phyloP scores from a whole-genome alignment of 2,329 filamentous ascomycete species.

The Colletotrichum euphorbiae region DNA sequence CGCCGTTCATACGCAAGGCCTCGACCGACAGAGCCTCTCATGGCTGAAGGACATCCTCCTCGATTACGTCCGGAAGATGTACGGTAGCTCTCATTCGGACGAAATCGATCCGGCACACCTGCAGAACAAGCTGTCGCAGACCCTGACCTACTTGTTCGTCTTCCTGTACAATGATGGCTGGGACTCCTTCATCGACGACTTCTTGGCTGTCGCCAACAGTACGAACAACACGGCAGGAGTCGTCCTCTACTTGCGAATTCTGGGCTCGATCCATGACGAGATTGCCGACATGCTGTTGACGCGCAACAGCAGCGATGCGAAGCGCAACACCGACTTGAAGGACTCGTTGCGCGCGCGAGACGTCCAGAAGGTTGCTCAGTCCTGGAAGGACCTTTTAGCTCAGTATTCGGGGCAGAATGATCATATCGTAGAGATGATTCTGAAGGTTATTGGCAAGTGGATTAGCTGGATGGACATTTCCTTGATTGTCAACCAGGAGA shows the following conservation, averaged over 20 bases:
- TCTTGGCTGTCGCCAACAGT: constrained; percentile 78
- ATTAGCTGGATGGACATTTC: constrained; percentile 99
- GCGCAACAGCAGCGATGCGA: constrained; percentile 81
- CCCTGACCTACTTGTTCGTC: constrained; percentile 92
- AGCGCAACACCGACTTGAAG: constrained; percentile 89
- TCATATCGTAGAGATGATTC: constrained; percentile 83
- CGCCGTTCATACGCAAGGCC: constrained; percentile 82
- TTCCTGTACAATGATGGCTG: constrained; percentile 87
- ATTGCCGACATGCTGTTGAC: constrained; percentile 93
- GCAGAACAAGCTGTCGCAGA: constrained; percentile 98
- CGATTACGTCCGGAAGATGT: constrained; percentile 82
- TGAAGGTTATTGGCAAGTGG: constrained; percentile 96
- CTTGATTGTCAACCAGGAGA: constrained; percentile 88
- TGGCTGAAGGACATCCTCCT: constrained; percentile 86
- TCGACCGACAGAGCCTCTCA: constrained; percentile 78
- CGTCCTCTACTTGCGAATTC: constrained; percentile 87
- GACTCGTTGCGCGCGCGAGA: constrained; percentile 89
- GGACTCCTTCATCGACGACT: constrained; percentile 92
- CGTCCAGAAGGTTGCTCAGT: constrained; percentile 86
- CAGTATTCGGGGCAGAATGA: constrained; percentile 80
- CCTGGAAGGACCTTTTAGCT: constrained; percentile 91
- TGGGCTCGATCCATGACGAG: constrained; percentile 94
- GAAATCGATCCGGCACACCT: constrained; percentile 78
- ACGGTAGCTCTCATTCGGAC: constrained; percentile 69
- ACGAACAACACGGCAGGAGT: constrained; percentile 75